A percentile compares a stretch with the other conserved stretches of the same genome.
Evolutionary conservation across 2,329 filamentous ascomycete genomes (phyloP).

Genomic region (Cladosporium phlei): DNA sequence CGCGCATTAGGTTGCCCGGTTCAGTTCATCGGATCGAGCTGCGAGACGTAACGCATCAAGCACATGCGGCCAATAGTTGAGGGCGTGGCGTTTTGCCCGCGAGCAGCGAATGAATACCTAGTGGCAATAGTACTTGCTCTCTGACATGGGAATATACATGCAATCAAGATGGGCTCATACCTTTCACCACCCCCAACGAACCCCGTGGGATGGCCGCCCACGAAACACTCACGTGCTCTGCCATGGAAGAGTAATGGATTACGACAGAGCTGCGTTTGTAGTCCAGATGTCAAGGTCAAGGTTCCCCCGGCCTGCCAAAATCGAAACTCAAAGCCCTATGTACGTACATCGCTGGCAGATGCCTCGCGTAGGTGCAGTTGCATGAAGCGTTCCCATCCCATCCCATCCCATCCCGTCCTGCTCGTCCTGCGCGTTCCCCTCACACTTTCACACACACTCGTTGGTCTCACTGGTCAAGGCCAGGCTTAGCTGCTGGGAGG

Average conservation of each 20-base stretch:
- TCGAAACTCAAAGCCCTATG: too few relatives aligned
- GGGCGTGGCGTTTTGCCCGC: too few relatives aligned
- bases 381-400: constrained; percentile 1
- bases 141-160: too few relatives aligned
- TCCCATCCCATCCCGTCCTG: not conserved
- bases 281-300: not conserved
- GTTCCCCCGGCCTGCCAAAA: too few relatives aligned
- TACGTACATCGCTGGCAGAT: not conserved
- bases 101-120: too few relatives aligned
- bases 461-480: not conserved
- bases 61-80: not conserved
- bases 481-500: not conserved
- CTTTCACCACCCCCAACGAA: constrained; percentile 4
- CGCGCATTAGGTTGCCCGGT: not conserved
- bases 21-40: not conserved
- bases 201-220: not conserved
- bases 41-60: too few relatives aligned
- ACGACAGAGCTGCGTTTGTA: not conserved
- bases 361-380: constrained; percentile 10
- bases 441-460: constrained; percentile 1
- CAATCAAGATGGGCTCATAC: too few relatives aligned
- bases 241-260: constrained; percentile 11
- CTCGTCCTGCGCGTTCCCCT: constrained; percentile 4
- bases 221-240: too few relatives aligned
- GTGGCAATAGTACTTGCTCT: too few relatives aligned